Evolutionary conservation across 257 asterid genomes (phyloP).

Genomic region (Ajuga chamaepitys): DNA sequence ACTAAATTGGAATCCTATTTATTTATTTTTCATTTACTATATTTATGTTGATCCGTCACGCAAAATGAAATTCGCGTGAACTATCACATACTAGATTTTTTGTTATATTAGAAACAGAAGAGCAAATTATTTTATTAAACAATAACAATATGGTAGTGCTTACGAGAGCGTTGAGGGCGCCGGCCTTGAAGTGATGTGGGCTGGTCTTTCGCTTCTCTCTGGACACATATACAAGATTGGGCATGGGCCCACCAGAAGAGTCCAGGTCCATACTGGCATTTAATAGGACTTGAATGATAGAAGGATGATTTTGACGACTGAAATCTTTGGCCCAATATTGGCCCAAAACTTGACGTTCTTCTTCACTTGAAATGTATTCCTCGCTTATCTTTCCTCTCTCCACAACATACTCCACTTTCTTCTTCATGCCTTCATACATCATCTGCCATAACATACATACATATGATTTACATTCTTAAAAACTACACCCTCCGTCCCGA

Average conservation of each 20-base stretch:
- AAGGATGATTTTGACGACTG: constrained; percentile 40
- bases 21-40: too few relatives aligned
- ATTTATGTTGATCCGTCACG: too few relatives aligned
- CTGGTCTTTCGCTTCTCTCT: constrained; percentile 43
- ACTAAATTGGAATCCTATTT: too few relatives aligned
- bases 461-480: too few relatives aligned
- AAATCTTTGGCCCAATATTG: constrained; percentile 29
- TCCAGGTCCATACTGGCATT: constrained; percentile 34
- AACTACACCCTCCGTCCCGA: too few relatives aligned
- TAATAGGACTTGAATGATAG: constrained; percentile 39
- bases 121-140: too few relatives aligned
- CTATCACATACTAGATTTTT: too few relatives aligned
- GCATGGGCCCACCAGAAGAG: constrained; percentile 30
- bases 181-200: constrained; percentile 70
- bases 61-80: too few relatives aligned
- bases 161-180: constrained; percentile 77
- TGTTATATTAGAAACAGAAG: too few relatives aligned
- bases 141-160: background rate
- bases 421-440: constrained; percentile 46
- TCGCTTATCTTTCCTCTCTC: constrained; percentile 32
- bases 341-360: constrained; percentile 22
- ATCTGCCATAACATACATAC: too few relatives aligned
- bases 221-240: constrained; percentile 59
- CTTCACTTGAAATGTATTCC: constrained; percentile 26
- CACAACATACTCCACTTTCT: constrained; percentile 28